These are phyloP conservation scores for Kappamyces sp. DNA, from an alignment of 192 early-diverging fungal genomes.

Conservation along the genomic window DNA sequence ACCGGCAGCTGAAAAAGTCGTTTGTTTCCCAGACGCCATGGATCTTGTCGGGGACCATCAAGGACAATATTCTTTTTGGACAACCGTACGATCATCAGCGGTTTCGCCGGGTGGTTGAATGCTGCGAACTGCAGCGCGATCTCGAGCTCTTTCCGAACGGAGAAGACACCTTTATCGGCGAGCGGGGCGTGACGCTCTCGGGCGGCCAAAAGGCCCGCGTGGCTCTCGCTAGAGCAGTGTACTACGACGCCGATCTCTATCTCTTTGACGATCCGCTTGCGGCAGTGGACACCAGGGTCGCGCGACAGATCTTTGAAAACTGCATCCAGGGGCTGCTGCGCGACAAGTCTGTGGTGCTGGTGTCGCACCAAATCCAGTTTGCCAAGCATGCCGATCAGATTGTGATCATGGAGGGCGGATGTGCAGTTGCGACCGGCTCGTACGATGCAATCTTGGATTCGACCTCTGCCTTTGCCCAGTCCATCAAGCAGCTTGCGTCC, in stretches of 20 bases:
- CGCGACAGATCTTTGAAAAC: constrained; percentile 60
- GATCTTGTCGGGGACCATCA: constrained; percentile 39
- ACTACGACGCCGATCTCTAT: constrained; percentile 34
- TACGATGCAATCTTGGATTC: background rate
- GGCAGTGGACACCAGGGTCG: constrained; percentile 46
- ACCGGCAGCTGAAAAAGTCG: too few species aligned
- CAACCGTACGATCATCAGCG: constrained; percentile 21
- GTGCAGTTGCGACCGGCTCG: background rate
- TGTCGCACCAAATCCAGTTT: constrained; percentile 67
- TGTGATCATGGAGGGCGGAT: constrained; percentile 18
- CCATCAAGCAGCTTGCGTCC: background rate
- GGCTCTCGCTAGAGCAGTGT: constrained; percentile 36
- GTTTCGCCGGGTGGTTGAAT: constrained; percentile 32
- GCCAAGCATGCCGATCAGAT: constrained; percentile 29
- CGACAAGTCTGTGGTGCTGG: constrained; percentile 63
- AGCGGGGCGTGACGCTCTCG: constrained; percentile 38
- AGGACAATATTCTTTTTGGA: constrained; percentile 48
- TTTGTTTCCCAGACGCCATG: constrained; percentile 39
- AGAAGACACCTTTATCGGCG: constrained; percentile 35
- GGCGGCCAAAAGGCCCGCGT: constrained; percentile 46
- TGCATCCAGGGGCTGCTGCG: constrained; percentile 52
- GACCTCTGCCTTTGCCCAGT: background rate
- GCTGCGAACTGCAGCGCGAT: constrained; percentile 39
- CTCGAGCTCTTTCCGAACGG: constrained; percentile 28
- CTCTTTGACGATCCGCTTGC: constrained; percentile 36